phyloP scores from a whole-genome alignment of 352 stramenopile species.

The Albugo candida region DNA sequence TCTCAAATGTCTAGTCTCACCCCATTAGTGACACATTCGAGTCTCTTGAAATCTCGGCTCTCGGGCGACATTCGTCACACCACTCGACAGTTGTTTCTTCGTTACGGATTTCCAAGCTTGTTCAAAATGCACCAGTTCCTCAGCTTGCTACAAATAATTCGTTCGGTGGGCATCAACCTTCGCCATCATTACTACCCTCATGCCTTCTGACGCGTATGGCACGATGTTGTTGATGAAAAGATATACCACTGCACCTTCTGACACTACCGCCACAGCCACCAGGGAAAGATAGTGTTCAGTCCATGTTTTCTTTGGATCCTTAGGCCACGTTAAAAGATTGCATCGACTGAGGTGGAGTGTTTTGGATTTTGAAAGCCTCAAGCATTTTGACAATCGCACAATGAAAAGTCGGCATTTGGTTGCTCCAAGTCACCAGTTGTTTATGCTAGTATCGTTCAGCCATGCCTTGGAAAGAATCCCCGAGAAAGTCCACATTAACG shows the following conservation, averaged over 20 bases:
- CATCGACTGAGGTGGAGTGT: not conserved
- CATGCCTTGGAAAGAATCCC: too few relatives aligned
- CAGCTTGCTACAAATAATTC: conserved; percentile 1
- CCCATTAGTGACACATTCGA: not conserved
- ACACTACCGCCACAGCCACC: not conserved
- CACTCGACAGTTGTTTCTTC: not conserved
- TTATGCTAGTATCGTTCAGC: too few relatives aligned
- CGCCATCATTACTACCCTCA: conserved; percentile 4
- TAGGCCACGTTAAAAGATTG: not conserved
- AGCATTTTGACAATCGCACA: not conserved
- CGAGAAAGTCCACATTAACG: too few relatives aligned
- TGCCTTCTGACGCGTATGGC: conserved; percentile 4
- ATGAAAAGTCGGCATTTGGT: not conserved
- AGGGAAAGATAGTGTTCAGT: not conserved
- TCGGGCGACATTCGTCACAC: not conserved
- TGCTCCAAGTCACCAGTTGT: not conserved
- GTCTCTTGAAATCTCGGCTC: too few relatives aligned
- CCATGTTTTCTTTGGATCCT: not conserved
- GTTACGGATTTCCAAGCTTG: not conserved
- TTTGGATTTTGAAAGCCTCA: not conserved
- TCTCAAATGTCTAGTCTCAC: not conserved
- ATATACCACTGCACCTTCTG: not conserved
- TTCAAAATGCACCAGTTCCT: conserved; percentile 2
- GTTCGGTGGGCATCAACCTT: not conserved
- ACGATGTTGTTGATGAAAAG: conserved; percentile 9